phyloP scores from a whole-genome alignment of 352 stramenopile genomes.

The Vaucheria bursata region DNA sequence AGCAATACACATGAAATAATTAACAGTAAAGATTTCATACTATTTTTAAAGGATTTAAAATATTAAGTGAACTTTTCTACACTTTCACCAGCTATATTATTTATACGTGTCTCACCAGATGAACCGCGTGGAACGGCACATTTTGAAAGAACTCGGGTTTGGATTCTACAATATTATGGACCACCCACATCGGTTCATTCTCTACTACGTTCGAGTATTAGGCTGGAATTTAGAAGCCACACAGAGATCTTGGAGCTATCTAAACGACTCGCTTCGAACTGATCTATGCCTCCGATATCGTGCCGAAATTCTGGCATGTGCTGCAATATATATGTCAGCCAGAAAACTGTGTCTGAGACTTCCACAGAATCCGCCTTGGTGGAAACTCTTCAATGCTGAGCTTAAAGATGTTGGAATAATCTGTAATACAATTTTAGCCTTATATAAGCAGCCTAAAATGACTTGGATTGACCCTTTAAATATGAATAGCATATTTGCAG shows the following conservation, averaged over 20 bases:
- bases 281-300: constrained; percentile 70
- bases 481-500: constrained; percentile 26
- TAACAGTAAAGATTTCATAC: too few species aligned
- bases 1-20: too few species aligned
- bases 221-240: constrained; percentile 53
- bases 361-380: constrained; percentile 43
- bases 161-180: constrained; percentile 79
- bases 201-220: constrained; percentile 80
- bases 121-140: constrained; percentile 69
- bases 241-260: constrained; percentile 72
- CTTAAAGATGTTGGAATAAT: constrained; percentile 44
- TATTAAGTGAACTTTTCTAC: too few species aligned
- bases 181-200: constrained; percentile 81
- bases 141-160: constrained; percentile 83
- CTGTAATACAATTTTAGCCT: constrained; percentile 45
- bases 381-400: constrained; percentile 41
- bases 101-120: too few species aligned
- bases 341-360: constrained; percentile 48
- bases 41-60: too few species aligned
- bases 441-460: constrained; percentile 36
- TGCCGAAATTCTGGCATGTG: constrained; percentile 71
- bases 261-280: constrained; percentile 74
- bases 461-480: constrained; percentile 32
- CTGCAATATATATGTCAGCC: constrained; percentile 72
- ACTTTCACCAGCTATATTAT: too few species aligned